phyloP scores from a whole-genome alignment of 208 protist species.

The Borovskyia barvae region DNA sequence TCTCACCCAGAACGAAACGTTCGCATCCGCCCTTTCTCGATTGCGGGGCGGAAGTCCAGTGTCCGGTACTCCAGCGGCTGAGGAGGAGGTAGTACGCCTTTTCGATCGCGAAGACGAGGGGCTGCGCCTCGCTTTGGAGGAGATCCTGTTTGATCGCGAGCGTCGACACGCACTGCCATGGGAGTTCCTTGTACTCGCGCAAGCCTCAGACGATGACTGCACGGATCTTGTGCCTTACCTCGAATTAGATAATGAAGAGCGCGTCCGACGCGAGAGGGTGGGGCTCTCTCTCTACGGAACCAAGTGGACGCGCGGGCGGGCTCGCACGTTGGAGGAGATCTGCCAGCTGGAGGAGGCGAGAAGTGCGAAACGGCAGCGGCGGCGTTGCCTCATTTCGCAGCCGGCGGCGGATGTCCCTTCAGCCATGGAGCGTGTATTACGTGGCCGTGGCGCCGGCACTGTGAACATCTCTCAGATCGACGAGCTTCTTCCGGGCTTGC shows the following conservation, averaged over 20 bases:
- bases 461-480: conserved; percentile 77
- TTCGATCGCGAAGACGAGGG: conserved; percentile 20
- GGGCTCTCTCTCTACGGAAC: conserved; percentile 68
- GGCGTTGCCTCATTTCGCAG: conserved; percentile 39
- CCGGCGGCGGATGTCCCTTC: conserved; percentile 41
- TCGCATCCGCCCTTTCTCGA: neutral
- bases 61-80: conserved; percentile 8
- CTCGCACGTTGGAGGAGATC: conserved; percentile 74
- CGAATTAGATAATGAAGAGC: conserved; percentile 84
- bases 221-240: conserved; percentile 72
- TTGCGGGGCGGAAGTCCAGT: conserved; percentile 11
- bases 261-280: conserved; percentile 68
- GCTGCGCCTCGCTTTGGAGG: conserved; percentile 31
- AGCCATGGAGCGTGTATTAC: conserved; percentile 66
- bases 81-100: neutral
- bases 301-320: conserved; percentile 63
- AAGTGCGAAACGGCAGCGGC: conserved; percentile 46
- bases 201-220: conserved; percentile 46
- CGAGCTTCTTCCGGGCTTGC: conserved; percentile 74
- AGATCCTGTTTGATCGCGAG: conserved; percentile 66
- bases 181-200: conserved; percentile 79
- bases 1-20: conserved; percentile 27
- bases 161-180: conserved; percentile 77
- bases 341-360: conserved; percentile 46
- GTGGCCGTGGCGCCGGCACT: conserved; percentile 51